Evolutionary conservation across 192 early-diverging fungal genomes (phyloP), one percentile per base, ranked within the genome.

Genomic region (Coemansia reversa): DNA sequence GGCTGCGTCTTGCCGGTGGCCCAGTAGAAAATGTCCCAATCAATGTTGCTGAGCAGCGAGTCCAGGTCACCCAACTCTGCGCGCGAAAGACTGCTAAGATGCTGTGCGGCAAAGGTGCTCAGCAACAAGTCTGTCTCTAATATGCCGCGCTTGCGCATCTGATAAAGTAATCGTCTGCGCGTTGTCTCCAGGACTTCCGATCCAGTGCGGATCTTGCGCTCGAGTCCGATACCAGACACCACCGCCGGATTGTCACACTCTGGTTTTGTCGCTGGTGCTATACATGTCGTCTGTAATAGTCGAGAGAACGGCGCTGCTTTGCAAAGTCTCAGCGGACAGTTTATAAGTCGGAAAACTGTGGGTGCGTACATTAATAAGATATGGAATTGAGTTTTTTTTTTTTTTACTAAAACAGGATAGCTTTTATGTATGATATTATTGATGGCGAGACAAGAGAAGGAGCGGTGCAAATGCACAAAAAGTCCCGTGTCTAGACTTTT

Each of bases 21-120:
- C 91, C 93, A 98, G 67, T 97, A 95, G 67, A 91, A 98, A 52
- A 98, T 93, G 72, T 97, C 95, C 97, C 97, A 98, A 73, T 98
- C 97, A 12, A 89, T 86, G 51, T 88, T 86, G 65, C 94, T 90
- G 72, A 98, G 75, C 56, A 98, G 76, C 58, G 76, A 57, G 62
- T 97, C 97, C 56, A 91, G 88, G 58, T 94, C 88, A 6, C 68
- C 69, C 65, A 97, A 74, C 62, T 94, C 85, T 3, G 72, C 63
- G 28, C 76, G 64, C 20, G 76, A 58, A 55, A 94, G 73, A 0
- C 49, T 24, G 11, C 33, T 32, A 24, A 98, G 67, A 63, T 88
- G 78, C 48, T 87, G 84, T 39, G 75, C 71, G 12, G 92, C 90
- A 85, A 93, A 96, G 4, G 95, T 97, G 29, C 92, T 93, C 8